Conservation (phyloP, 2,329 filamentous ascomycete genomes). For the Raffaelea ambrosiae region DNA sequence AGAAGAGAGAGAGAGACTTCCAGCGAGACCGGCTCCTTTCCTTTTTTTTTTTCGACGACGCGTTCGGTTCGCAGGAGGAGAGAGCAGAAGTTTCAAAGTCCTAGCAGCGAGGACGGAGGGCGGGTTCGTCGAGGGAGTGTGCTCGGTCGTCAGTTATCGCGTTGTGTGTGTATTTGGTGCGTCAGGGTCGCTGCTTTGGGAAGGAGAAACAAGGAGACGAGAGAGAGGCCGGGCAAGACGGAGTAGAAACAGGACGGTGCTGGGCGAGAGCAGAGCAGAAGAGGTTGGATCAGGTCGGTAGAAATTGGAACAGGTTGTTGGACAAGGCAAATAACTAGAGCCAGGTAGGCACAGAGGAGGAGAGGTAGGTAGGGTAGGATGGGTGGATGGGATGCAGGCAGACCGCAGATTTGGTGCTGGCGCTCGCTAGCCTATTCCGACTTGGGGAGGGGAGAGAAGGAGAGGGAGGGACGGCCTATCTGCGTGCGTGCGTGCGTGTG, state of each 20-base stretch:
- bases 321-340: neutral
- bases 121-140: too few relatives aligned
- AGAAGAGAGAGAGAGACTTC: neutral
- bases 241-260: neutral
- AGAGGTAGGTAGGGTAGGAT: slow-evolving; percentile 3
- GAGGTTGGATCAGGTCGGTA: neutral
- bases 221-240: neutral
- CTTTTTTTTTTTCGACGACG: neutral
- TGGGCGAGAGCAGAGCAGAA: neutral
- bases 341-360: too few relatives aligned
- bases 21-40: neutral
- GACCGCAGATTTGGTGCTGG: neutral
- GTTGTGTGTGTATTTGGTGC: neutral
- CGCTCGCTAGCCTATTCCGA: neutral
- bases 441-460: slow-evolving; percentile 2
- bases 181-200: neutral
- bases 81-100: too few relatives aligned
- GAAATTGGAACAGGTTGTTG: neutral
- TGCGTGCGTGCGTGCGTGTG: neutral
- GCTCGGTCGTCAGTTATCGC: too few relatives aligned
- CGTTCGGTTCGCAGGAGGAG: neutral
- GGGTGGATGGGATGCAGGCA: neutral
- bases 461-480: neutral
- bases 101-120: too few relatives aligned
- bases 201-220: neutral